These are phyloP conservation scores for Umbilicaria muhlenbergii DNA, from an alignment of 495 filamentous ascomycete species.

Conservation along the genomic window DNA sequence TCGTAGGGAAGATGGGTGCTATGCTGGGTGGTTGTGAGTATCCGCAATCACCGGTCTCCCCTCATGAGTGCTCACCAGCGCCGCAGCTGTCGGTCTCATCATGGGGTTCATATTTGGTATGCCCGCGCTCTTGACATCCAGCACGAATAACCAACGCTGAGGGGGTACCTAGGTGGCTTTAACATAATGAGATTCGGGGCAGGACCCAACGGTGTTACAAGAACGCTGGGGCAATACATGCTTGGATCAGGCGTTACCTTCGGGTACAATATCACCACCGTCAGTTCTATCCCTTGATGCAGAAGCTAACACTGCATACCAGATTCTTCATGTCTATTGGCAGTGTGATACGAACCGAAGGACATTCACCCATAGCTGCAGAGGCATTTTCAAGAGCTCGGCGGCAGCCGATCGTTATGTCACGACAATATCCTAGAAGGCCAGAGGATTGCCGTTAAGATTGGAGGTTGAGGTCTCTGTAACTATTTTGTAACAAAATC, in stretches of 20 bases:
- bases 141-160: no score
- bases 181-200: slow-evolving; percentile 90
- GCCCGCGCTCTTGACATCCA: slow-evolving; percentile 1
- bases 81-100: slow-evolving; percentile 74
- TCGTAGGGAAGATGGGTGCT: slow-evolving; percentile 85
- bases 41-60: slow-evolving; percentile 1
- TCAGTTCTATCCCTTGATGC: neutral
- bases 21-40: slow-evolving; percentile 93
- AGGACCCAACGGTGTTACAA: slow-evolving; percentile 81
- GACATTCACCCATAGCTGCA: slow-evolving; percentile 39
- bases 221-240: slow-evolving; percentile 95
- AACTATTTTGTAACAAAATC: neutral
- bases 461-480: neutral
- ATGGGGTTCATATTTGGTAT: slow-evolving; percentile 97
- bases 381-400: slow-evolving; percentile 46
- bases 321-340: slow-evolving; percentile 99
- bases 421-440: slow-evolving; percentile 14
- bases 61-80: slow-evolving; percentile 9
- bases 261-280: slow-evolving; percentile 43
- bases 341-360: slow-evolving; percentile 82
- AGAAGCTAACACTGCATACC: slow-evolving; percentile 5
- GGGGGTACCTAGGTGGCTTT: slow-evolving; percentile 48
- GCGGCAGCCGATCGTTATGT: slow-evolving; percentile 46
- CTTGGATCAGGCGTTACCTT: slow-evolving; percentile 91
- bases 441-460: neutral